Conservation (phyloP, 2,329 filamentous ascomycete species). For the Xylariaceae sp. region DNA sequence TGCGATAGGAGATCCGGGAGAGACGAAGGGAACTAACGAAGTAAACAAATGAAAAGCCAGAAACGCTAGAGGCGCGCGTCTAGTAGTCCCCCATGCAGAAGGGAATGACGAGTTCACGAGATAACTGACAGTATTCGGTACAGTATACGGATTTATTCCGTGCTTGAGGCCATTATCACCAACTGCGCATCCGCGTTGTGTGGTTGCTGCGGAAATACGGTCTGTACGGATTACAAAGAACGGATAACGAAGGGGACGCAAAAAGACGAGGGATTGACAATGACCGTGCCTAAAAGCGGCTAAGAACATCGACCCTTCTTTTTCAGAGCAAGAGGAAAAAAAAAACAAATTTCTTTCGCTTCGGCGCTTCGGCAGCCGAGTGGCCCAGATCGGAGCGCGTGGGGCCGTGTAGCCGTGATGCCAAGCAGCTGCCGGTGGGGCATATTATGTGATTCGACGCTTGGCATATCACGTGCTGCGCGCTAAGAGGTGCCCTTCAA, state of each 20-base stretch:
- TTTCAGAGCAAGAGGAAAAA: background rate
- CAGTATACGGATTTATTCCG: too few relatives aligned
- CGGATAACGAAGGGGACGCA: too few relatives aligned
- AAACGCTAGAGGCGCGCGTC: background rate
- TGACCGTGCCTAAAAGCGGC: slow-evolving; percentile 1
- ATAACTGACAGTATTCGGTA: too few relatives aligned
- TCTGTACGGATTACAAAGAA: too few relatives aligned
- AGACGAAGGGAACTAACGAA: too few relatives aligned
- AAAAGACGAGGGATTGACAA: slow-evolving; percentile 4
- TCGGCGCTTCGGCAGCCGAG: slow-evolving; percentile 16
- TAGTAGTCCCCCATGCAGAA: too few relatives aligned
- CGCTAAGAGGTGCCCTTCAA: background rate
- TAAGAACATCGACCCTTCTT: background rate
- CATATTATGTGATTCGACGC: background rate
- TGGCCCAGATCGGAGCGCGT: slow-evolving; percentile 10
- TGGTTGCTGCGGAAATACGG: too few relatives aligned
- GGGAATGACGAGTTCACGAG: too few relatives aligned
- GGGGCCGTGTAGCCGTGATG: slow-evolving; percentile 7
- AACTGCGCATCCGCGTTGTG: too few relatives aligned
- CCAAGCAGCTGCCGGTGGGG: slow-evolving; percentile 8
- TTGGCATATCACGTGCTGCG: background rate
- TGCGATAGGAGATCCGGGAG: too few relatives aligned
- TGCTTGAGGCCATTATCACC: too few relatives aligned
- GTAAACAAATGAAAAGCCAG: too few relatives aligned
- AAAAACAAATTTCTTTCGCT: background rate